Percentiles rank a stretch among this genome's conserved stretches.
Conservation (phyloP, 345 rosid species). For the Conringia planisiliqua region DNA sequence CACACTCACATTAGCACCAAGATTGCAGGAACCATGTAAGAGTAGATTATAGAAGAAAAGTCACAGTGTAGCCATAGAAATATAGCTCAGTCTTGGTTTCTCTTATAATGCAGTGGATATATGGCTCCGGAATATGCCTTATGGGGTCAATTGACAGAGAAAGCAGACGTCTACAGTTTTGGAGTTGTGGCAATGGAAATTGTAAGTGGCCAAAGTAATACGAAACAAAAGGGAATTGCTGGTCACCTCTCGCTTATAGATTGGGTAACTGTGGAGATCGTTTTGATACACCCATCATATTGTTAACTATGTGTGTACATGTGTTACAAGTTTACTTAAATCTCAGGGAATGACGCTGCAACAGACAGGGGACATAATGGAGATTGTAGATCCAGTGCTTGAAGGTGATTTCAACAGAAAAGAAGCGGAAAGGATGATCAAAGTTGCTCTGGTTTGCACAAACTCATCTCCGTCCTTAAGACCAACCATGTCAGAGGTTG, state of each 20-base stretch:
- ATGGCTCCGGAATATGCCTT: slow-evolving; percentile 46
- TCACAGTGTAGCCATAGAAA: background rate
- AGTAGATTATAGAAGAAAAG: background rate
- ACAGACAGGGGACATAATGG: slow-evolving; percentile 27
- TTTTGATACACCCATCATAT: too few species aligned
- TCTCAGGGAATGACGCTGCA: slow-evolving; percentile 33
- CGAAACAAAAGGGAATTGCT: background rate
- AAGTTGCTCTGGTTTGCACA: slow-evolving; percentile 42
- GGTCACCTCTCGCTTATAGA: slow-evolving; percentile 35
- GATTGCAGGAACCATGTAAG: slow-evolving; percentile 68
- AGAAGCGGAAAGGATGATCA: slow-evolving; percentile 40
- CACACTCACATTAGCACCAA: slow-evolving; percentile 56
- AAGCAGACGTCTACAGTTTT: slow-evolving; percentile 50
- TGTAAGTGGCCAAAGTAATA: slow-evolving; percentile 39
- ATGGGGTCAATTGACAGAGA: slow-evolving; percentile 46
- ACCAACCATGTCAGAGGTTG: slow-evolving; percentile 44
- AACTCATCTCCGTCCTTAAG: slow-evolving; percentile 37
- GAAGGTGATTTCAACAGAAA: too few species aligned
- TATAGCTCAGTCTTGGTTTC: background rate
- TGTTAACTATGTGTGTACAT: too few species aligned
- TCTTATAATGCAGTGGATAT: slow-evolving; percentile 30
- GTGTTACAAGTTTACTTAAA: background rate
- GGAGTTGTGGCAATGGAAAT: slow-evolving; percentile 46
- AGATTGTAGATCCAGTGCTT: slow-evolving; percentile 13
- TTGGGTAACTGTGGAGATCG: slow-evolving; percentile 40